Evolutionary conservation across 768 basidiomycete species (phyloP).

Genomic region (Calvatia gigantea): DNA sequence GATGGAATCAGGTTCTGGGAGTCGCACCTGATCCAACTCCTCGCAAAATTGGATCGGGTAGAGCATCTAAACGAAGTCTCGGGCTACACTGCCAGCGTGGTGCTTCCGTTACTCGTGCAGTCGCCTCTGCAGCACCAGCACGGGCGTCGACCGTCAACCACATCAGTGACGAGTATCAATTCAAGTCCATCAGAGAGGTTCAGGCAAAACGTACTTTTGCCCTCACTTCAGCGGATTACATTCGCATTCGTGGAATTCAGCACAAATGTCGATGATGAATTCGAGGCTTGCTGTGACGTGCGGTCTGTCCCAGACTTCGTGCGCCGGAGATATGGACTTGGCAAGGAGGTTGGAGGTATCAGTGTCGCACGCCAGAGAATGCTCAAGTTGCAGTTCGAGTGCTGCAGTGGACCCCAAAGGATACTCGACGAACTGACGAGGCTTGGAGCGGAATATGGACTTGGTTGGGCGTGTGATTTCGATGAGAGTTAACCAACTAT

Average conservation of each 20-base stretch:
- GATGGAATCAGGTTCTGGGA: slow-evolving; percentile 7
- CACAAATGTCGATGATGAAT: slow-evolving; percentile 10
- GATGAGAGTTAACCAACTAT: too few relatives aligned
- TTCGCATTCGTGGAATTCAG: slow-evolving; percentile 9
- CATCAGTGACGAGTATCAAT: background rate
- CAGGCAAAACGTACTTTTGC: slow-evolving; percentile 6
- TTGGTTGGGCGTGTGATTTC: slow-evolving; percentile 10
- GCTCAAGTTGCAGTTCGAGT: slow-evolving; percentile 1
- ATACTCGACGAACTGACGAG: slow-evolving; percentile 6
- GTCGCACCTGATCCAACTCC: background rate
- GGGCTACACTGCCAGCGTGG: slow-evolving; percentile 8
- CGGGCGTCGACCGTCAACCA: background rate
- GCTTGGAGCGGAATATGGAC: background rate
- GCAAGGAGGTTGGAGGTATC: slow-evolving; percentile 6
- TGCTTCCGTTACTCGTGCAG: slow-evolving; percentile 7
- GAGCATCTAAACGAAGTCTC: slow-evolving; percentile 10
- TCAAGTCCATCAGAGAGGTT: slow-evolving; percentile 1
- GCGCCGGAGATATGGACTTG: background rate
- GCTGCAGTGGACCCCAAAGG: slow-evolving; percentile 4
- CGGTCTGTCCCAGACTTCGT: slow-evolving; percentile 2
- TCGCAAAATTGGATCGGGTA: background rate
- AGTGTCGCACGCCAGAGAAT: slow-evolving; percentile 2
- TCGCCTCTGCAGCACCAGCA: slow-evolving; percentile 7
- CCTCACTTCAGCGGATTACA: slow-evolving; percentile 2
- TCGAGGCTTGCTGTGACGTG: slow-evolving; percentile 10